These are phyloP conservation scores for Brettanomyces sp. DNA, from an alignment of 805 yeast species.

Conservation along the genomic window DNA sequence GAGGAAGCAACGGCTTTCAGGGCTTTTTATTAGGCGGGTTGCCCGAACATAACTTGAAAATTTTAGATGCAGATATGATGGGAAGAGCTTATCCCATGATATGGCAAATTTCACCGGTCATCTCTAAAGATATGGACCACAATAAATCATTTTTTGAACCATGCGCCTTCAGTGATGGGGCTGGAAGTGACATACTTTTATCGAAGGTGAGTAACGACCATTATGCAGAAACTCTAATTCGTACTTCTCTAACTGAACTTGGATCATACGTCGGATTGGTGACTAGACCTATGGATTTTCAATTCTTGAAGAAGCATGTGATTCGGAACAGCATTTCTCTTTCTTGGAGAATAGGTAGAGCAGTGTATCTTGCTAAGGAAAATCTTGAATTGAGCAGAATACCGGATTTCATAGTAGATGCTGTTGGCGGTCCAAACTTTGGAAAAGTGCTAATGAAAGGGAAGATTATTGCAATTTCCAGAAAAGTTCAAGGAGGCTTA, in stretches of 20 bases:
- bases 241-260: slow-evolving; percentile 34
- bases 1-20: slow-evolving; percentile 34
- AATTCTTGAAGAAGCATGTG: slow-evolving; percentile 10
- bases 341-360: slow-evolving; percentile 41
- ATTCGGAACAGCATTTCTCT: slow-evolving; percentile 26
- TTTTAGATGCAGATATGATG: slow-evolving; percentile 37
- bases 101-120: slow-evolving; percentile 31
- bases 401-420: slow-evolving; percentile 27
- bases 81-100: slow-evolving; percentile 40
- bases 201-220: slow-evolving; percentile 24
- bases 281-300: slow-evolving; percentile 19
- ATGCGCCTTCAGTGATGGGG: slow-evolving; percentile 26
- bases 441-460: slow-evolving; percentile 31
- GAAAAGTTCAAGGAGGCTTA: slow-evolving; percentile 32
- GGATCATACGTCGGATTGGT: slow-evolving; percentile 31
- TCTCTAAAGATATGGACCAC: slow-evolving; percentile 11
- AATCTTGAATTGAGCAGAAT: slow-evolving; percentile 27
- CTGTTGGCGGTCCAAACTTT: slow-evolving; percentile 21
- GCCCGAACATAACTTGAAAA: slow-evolving; percentile 14
- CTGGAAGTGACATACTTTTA: slow-evolving; percentile 30
- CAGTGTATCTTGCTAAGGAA: slow-evolving; percentile 30
- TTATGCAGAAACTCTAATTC: slow-evolving; percentile 28
- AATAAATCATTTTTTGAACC: slow-evolving; percentile 12
- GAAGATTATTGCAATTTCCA: slow-evolving; percentile 34
- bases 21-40: slow-evolving; percentile 18